A percentile compares a stretch with the other conserved stretches of the same genome.
These are phyloP conservation scores for Chrysoporthe cubensis DNA, from an alignment of 2,329 filamentous ascomycete species.

Conservation along the genomic window DNA sequence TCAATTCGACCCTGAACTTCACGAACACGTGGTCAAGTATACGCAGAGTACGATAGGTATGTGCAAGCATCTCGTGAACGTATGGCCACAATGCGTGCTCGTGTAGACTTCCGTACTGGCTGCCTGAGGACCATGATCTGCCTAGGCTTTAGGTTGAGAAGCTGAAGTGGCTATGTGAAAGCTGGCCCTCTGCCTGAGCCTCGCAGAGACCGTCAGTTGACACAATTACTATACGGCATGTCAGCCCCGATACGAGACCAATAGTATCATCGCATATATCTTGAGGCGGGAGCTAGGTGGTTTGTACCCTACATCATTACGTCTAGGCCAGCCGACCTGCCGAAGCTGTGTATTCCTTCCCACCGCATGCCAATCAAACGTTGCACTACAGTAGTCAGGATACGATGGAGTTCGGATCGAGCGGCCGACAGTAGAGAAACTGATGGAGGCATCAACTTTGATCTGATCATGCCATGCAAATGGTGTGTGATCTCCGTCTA, in stretches of 20 bases:
- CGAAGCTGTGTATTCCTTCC: conserved; percentile 10
- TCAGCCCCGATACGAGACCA: not conserved
- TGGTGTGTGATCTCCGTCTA: not conserved
- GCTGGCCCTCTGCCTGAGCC: not conserved
- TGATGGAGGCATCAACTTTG: conserved; percentile 7
- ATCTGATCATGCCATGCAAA: not conserved
- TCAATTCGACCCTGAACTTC: not conserved
- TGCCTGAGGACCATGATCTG: not conserved
- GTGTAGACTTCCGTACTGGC: not conserved
- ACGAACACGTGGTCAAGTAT: not conserved
- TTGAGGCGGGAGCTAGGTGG: not conserved
- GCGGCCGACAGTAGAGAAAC: conserved; percentile 17
- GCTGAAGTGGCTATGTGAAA: not conserved
- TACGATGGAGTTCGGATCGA: conserved; percentile 10
- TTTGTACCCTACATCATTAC: not conserved
- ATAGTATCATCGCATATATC: not conserved
- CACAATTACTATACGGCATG: not conserved
- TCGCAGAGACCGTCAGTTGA: not conserved
- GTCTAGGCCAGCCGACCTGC: conserved; percentile 16
- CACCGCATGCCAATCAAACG: conserved; percentile 19
- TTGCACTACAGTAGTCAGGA: conserved; percentile 22
- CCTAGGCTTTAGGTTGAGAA: not conserved
- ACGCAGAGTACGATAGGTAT: too few relatives aligned
- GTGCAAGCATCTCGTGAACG: not conserved
- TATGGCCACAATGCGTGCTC: not conserved